A percentile compares a stretch with the other conserved stretches of the same genome.
Conservation (phyloP, 2,329 filamentous ascomycete species). For the Fusarium incarnatum region DNA sequence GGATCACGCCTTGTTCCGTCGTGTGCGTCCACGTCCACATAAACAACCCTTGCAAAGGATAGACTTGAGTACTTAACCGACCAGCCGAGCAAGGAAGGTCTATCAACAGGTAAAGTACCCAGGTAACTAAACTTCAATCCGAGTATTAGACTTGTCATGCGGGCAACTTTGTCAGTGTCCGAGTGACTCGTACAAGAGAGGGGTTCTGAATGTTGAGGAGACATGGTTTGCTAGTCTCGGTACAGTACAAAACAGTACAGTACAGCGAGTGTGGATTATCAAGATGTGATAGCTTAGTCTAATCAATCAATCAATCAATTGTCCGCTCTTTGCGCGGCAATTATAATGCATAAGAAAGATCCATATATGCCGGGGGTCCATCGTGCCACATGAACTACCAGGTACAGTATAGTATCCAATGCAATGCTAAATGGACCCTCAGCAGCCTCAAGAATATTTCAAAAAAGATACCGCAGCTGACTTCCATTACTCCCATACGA, state of each 20-base stretch:
- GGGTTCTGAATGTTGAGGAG: slow-evolving; percentile 19
- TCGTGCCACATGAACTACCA: slow-evolving; percentile 24
- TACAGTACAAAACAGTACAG: neutral
- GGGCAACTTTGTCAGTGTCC: slow-evolving; percentile 9
- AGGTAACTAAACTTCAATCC: neutral
- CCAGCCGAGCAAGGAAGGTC: slow-evolving; percentile 2
- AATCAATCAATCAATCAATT: neutral
- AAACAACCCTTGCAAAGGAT: slow-evolving; percentile 30
- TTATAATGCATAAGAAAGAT: slow-evolving; percentile 4
- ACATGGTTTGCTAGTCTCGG: slow-evolving; percentile 15
- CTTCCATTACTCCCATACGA: neutral
- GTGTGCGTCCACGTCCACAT: slow-evolving; percentile 15
- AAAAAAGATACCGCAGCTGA: neutral
- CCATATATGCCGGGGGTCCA: slow-evolving; percentile 1
- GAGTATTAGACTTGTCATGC: slow-evolving; percentile 13
- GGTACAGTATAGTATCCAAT: neutral
- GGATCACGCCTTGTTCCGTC: slow-evolving; percentile 31
- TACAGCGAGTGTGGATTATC: neutral
- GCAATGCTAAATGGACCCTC: neutral
- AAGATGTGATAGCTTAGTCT: neutral
- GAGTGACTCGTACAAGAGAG: slow-evolving; percentile 16
- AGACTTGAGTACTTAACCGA: slow-evolving; percentile 14
- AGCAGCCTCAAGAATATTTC: neutral
- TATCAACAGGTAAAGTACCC: neutral
- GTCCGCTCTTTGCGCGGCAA: slow-evolving; percentile 14